Percentiles rank a stretch among this genome's conserved stretches.
phyloP scores from a whole-genome alignment of 2,329 filamentous ascomycete genomes.

The Verticillium nonalfalfae region DNA sequence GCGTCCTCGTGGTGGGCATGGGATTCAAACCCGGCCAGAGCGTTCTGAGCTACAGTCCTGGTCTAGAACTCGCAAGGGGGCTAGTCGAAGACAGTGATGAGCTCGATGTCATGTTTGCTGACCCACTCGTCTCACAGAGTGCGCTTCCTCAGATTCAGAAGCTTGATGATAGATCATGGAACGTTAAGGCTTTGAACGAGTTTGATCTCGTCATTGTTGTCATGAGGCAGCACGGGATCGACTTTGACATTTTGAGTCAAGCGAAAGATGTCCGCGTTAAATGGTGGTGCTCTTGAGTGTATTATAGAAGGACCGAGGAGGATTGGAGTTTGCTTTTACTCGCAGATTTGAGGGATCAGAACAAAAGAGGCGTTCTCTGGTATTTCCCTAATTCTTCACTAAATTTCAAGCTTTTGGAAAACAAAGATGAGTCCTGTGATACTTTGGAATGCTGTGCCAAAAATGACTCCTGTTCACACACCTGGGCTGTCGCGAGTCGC shows the following conservation, averaged over 20 bases:
- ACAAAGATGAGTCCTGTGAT: neutral
- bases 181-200: conserved; percentile 11
- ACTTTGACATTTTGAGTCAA: conserved; percentile 17
- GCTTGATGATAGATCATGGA: conserved; percentile 19
- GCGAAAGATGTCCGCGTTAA: conserved; percentile 22
- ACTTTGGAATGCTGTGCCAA: neutral
- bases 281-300: conserved; percentile 23
- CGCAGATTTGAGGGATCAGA: neutral
- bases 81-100: conserved; percentile 12
- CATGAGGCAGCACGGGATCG: conserved; percentile 19
- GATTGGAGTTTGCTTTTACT: neutral
- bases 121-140: conserved; percentile 20
- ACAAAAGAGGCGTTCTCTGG: neutral
- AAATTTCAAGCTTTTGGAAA: neutral
- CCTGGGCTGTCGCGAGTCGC: neutral
- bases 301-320: no score
- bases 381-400: neutral
- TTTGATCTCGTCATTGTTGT: conserved; percentile 25
- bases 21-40: conserved; percentile 29
- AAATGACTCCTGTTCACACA: neutral
- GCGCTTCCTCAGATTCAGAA: conserved; percentile 18
- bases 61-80: conserved; percentile 17
- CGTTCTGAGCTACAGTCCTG: conserved; percentile 23
- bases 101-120: conserved; percentile 22
- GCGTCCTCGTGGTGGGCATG: conserved; percentile 22